Evolutionary conservation across 2,329 filamentous ascomycete species (phyloP), one percentile per base, ranked within the genome.

Genomic region (Dichotomopilus funicola): DNA sequence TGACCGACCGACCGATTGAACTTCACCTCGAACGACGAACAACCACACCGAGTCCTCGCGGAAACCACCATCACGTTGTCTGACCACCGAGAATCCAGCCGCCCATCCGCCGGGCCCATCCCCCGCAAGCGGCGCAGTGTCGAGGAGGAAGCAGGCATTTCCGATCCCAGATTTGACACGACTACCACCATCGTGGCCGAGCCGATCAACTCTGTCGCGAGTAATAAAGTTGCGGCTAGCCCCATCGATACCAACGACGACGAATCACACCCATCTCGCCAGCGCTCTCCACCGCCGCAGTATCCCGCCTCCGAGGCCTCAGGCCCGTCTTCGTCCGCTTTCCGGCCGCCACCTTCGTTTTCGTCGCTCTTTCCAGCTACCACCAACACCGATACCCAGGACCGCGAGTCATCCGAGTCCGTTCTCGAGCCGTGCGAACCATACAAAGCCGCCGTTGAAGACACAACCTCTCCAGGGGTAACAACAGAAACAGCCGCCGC

Each of bases 221-320:
- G 19, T 27, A 27, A 27, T 27, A 59, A 60, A 36, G 58, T 61
- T 51, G 59, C 62, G 51, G 59, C 57, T 57, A 61, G 65, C 55
- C 68, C 61, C 65, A 63, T 65, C 60, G 63, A 69, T 48, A 61
- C 65, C 58, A 62, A 68, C 60, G 63, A 68, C 60, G 63, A 44
- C 53, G 61, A 63, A 44, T 54, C 61, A 41, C 49, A 52, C 47
- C 50, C 48, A 38, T 58, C 59, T 35, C 58, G 62, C 55, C 58
- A 59, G 43, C 62, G 56, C 59, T 78, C 77, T 56, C 81, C 80
- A 51, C 82, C 82, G 61, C 82, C 82, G 51, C 77, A 77, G 66
- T 85, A 85, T 70, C 80, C 80, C 57, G 70, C 71, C 58, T 78
- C 78, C 54, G 80, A 82, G 68, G 72, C 78, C 38, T 79, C 77